Evolutionary conservation across 2,329 filamentous ascomycete genomes (phyloP).

Genomic region (Clarireedia homoeocarpa): DNA sequence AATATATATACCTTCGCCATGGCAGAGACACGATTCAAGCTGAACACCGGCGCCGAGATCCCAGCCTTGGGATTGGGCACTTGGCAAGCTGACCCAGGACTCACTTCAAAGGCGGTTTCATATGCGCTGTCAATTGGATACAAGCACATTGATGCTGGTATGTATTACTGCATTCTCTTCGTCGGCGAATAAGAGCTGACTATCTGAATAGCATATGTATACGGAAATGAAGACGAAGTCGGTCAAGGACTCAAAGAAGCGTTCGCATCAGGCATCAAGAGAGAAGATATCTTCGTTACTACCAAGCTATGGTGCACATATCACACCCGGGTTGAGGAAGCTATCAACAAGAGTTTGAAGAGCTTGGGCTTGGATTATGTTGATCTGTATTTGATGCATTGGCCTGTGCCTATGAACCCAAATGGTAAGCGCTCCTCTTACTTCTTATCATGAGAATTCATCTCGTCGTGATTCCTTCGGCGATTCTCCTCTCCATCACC

Average conservation of each 20-base stretch:
- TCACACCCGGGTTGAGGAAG: slow-evolving; percentile 60
- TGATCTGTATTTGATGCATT: slow-evolving; percentile 77
- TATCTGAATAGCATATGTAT: slow-evolving; percentile 53
- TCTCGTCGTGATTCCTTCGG: background rate
- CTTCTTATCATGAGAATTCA: background rate
- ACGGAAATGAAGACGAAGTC: slow-evolving; percentile 77
- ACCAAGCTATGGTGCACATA: slow-evolving; percentile 69
- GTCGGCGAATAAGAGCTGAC: slow-evolving; percentile 20
- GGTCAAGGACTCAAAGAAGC: slow-evolving; percentile 66
- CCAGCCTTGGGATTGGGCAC: slow-evolving; percentile 37
- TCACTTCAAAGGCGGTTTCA: slow-evolving; percentile 31
- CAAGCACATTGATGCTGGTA: slow-evolving; percentile 40
- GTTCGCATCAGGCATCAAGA: slow-evolving; percentile 57
- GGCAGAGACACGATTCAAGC: slow-evolving; percentile 21
- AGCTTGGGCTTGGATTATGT: slow-evolving; percentile 71
- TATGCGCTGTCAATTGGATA: slow-evolving; percentile 41
- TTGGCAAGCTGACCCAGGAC: slow-evolving; percentile 37
- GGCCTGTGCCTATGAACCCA: slow-evolving; percentile 75
- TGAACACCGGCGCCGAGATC: slow-evolving; percentile 30
- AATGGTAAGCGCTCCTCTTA: slow-evolving; percentile 39
- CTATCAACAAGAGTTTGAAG: slow-evolving; percentile 65
- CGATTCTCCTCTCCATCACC: slow-evolving; percentile 3
- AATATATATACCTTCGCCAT: background rate
- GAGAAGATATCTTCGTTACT: slow-evolving; percentile 57
- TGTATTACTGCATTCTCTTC: background rate